Percentiles rank a stretch among this genome's conserved stretches.
Conservation (phyloP, 2,329 filamentous ascomycete genomes). For the Paraconiothyrium brasiliense region DNA sequence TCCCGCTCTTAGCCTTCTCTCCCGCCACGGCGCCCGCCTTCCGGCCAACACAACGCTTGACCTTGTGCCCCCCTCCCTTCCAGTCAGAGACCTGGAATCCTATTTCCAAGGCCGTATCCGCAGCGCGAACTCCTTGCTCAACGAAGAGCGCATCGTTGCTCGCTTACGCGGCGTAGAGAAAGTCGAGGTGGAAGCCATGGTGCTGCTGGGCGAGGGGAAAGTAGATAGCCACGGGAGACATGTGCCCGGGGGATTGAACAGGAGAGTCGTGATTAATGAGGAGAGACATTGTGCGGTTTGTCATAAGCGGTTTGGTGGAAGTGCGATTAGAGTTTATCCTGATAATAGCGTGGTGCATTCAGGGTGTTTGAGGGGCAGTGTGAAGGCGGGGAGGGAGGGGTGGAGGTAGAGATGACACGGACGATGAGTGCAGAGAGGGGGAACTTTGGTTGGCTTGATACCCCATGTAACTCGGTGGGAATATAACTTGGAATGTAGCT, state of each 20-base stretch:
- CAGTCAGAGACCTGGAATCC: conserved; percentile 80
- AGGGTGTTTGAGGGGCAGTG: conserved; percentile 54
- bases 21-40: conserved; percentile 88
- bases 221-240: conserved; percentile 62
- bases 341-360: conserved; percentile 66
- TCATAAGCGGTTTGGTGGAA: conserved; percentile 90
- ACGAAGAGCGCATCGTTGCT: conserved; percentile 80
- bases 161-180: conserved; percentile 81
- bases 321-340: conserved; percentile 88
- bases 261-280: conserved; percentile 82
- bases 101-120: conserved; percentile 95
- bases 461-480: conserved; percentile 3
- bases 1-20: conserved; percentile 87
- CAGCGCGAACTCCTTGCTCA: conserved; percentile 81
- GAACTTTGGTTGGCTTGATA: conserved; percentile 11
- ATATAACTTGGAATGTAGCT: neutral
- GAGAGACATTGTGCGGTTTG: conserved; percentile 92
- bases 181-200: conserved; percentile 75
- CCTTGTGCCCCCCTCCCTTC: conserved; percentile 82
- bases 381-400: conserved; percentile 13
- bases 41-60: conserved; percentile 86
- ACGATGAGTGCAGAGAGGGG: too few relatives aligned
- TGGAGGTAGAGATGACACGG: conserved; percentile 2
- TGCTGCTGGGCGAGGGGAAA: conserved; percentile 79
- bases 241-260: conserved; percentile 62